Percentiles rank a stretch among this genome's conserved stretches.
phyloP scores from a whole-genome alignment of 1,284 basidiomycete genomes.

The Ceratobasidium theobromae region DNA sequence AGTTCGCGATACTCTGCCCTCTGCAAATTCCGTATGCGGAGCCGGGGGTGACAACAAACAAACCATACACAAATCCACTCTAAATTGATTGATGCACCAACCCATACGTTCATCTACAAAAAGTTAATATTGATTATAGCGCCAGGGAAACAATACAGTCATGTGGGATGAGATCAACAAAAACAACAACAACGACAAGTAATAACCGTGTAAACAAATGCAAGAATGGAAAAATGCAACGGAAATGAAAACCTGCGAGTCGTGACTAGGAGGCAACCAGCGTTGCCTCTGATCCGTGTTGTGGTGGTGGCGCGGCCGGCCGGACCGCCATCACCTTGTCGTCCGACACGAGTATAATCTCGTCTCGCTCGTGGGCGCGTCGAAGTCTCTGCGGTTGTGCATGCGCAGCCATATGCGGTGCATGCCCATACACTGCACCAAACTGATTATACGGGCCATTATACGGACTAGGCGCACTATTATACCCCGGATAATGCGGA shows the following conservation, averaged over 20 bases:
- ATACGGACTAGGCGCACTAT: constrained; percentile 41
- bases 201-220: not conserved
- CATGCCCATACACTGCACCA: constrained; percentile 14
- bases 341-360: constrained; percentile 78
- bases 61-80: not conserved
- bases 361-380: constrained; percentile 58
- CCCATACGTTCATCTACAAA: constrained; percentile 17
- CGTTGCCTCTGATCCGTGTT: constrained; percentile 5
- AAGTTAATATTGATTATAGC: constrained; percentile 33
- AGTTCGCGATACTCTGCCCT: not conserved
- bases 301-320: constrained; percentile 43
- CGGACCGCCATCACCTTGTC: constrained; percentile 72
- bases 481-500: constrained; percentile 41
- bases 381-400: constrained; percentile 28
- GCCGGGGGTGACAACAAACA: not conserved
- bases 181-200: not conserved
- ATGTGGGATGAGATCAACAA: constrained; percentile 30
- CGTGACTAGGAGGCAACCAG: not conserved
- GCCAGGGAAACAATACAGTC: constrained; percentile 31
- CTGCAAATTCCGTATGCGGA: not conserved
- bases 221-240: not conserved
- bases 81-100: not conserved
- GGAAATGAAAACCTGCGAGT: not conserved
- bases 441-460: constrained; percentile 41
- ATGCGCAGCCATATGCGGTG: constrained; percentile 4